Base-by-base conservation (phyloP, 306 rosid genomes). In the Malus fusca region DNA sequence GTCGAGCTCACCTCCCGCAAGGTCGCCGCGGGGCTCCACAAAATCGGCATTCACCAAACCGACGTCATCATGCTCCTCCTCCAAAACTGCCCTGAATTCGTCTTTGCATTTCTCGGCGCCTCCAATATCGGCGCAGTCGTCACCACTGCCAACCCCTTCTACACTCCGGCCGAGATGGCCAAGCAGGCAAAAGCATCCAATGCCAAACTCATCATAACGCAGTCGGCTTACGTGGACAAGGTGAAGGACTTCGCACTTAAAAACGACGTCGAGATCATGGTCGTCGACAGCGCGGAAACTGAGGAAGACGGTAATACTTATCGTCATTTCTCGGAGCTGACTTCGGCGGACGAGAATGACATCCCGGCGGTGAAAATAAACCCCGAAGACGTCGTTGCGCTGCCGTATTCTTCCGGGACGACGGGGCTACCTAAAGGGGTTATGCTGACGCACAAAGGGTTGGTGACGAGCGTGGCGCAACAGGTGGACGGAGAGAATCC, bases 401-500 rank as follows among this genome's bases (percentile, higher is more conserved):
- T 93, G 6, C 97, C 96, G 0, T 93, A 87, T 55, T 93, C 97
- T 0, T 93, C 98, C 0, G 98, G 97, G 0, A 93, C 98, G 0
- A 89, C 96, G 0, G 97, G 98, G 7, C 77, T 91, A 0, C 96
- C 97, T 0, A 93, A 93, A 37, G 97, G 98, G 0, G 98, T 91
- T 8, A 84, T 91, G 96, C 26, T 93, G n/a, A 89, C 93, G 1
- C 98, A 93, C 71, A 77, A 64, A 59, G 88, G 83, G 11, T 28
- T 88, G 64, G 97, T 93, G 0, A 89, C 97, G 0, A 88, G 90
- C 21, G 85, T 91, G 71, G 90, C 91, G 5, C 93, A 89, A 74
- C 85, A 88, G 4, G 97, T 93, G 0, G 97, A 93, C 31, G 97
- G 97, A 0, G 97, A 93, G 4, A 89, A 91, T 23, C 96, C 98